Evolutionary conservation across 805 yeast species (phyloP).

Genomic region (Ogataea chonburiensis): DNA sequence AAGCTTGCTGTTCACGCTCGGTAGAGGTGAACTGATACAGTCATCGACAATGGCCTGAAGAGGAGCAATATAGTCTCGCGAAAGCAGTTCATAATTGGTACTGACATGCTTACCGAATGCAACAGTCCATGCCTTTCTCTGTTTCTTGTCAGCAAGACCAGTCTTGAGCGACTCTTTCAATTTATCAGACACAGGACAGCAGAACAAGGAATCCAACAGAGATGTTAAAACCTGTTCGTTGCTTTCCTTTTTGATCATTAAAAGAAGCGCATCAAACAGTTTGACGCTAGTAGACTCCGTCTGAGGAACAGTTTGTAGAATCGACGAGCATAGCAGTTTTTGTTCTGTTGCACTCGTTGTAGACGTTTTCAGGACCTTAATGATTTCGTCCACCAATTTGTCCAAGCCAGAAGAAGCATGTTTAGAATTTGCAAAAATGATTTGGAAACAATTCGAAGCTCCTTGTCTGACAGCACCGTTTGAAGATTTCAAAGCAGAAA

Average conservation of each 20-base stretch:
- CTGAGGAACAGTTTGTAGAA: slow-evolving; percentile 38
- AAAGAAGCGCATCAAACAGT: slow-evolving; percentile 43
- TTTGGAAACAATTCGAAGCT: slow-evolving; percentile 39
- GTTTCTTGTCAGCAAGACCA: slow-evolving; percentile 68
- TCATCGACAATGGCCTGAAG: slow-evolving; percentile 40
- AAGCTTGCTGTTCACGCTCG: slow-evolving; percentile 50
- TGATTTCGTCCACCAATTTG: slow-evolving; percentile 49
- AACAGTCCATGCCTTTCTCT: slow-evolving; percentile 65
- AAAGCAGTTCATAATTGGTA: slow-evolving; percentile 18
- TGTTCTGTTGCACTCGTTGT: slow-evolving; percentile 63
- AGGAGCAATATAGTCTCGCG: slow-evolving; percentile 25
- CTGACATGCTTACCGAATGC: slow-evolving; percentile 40
- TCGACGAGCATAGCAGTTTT: slow-evolving; percentile 50
- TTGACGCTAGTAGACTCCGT: slow-evolving; percentile 19
- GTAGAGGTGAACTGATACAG: slow-evolving; percentile 50
- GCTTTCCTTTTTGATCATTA: slow-evolving; percentile 67
- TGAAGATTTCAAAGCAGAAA: slow-evolving; percentile 63
- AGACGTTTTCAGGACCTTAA: slow-evolving; percentile 54
- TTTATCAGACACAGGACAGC: slow-evolving; percentile 40
- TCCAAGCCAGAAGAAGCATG: slow-evolving; percentile 29
- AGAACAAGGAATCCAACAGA: slow-evolving; percentile 49
- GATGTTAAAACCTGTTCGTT: slow-evolving; percentile 62
- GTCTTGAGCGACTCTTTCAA: slow-evolving; percentile 36
- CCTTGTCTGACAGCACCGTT: slow-evolving; percentile 62
- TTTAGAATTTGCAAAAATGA: slow-evolving; percentile 23